phyloP scores from a whole-genome alignment of 1,284 basidiomycete genomes.

The Erythrobasidium hasegawianum region DNA sequence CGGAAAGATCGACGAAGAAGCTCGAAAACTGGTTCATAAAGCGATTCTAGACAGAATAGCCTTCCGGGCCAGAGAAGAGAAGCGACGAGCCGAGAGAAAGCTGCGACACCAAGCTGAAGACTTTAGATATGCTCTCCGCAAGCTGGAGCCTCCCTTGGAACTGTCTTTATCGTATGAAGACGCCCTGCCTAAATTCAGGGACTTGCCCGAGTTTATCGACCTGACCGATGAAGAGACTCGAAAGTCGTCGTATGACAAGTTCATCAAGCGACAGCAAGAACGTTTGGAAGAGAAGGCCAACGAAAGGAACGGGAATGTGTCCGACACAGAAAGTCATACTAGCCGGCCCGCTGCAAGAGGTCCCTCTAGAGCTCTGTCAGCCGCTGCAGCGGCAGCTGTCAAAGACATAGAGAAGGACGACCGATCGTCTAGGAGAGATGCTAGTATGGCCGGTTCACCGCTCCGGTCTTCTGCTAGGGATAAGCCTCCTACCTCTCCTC shows the following conservation, averaged over 20 bases:
- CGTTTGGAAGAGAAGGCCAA: slow-evolving; percentile 31
- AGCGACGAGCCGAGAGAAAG: slow-evolving; percentile 71
- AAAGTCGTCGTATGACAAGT: slow-evolving; percentile 75
- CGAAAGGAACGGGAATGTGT: slow-evolving; percentile 13
- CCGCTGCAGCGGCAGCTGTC: slow-evolving; percentile 10
- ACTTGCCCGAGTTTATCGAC: slow-evolving; percentile 76
- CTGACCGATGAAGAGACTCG: slow-evolving; percentile 73
- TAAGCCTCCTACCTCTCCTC: not conserved
- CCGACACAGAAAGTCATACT: slow-evolving; percentile 31
- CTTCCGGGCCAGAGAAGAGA: slow-evolving; percentile 67
- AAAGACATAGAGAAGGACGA: slow-evolving; percentile 5
- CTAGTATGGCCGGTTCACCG: slow-evolving; percentile 4
- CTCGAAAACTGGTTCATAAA: slow-evolving; percentile 58
- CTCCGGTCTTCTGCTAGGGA: not conserved
- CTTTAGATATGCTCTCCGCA: slow-evolving; percentile 89
- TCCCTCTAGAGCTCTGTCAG: not conserved
- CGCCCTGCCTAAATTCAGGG: slow-evolving; percentile 68
- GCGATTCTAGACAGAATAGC: slow-evolving; percentile 67
- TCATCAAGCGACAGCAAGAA: slow-evolving; percentile 77
- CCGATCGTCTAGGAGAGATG: not conserved
- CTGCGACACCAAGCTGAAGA: slow-evolving; percentile 89
- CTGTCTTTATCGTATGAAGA: slow-evolving; percentile 70
- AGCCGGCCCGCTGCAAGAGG: slow-evolving; percentile 23
- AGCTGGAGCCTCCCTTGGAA: slow-evolving; percentile 73
- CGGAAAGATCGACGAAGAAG: slow-evolving; percentile 35